Evolutionary conservation across 208 protist genomes (phyloP), one percentile per base, ranked within the genome.

Genomic region (Strigomonas galati): DNA sequence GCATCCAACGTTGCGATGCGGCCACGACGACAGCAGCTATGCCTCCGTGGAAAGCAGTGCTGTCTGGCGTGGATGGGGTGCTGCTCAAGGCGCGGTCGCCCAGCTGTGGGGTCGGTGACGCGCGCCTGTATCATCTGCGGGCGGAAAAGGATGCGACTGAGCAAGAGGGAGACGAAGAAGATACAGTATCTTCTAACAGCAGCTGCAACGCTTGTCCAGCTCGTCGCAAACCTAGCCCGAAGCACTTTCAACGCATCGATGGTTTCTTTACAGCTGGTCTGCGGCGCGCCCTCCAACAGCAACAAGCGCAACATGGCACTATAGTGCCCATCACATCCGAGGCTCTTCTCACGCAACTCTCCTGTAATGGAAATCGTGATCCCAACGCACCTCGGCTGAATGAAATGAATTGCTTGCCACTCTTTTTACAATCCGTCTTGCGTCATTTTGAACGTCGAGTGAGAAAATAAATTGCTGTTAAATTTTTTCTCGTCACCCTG

Each of bases 71-170:
- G 6, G 84, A 95, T 61, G 89, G 82, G 0, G 81, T 82, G 52
- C 17, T 95, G 24, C 78, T 92, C 9, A 95, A 95, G 66, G 70
- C 85, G 0, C 75, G 74, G 51, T 95, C 89, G 19, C 89, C 89
- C 6, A 91, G 82, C 69, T 95, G 89, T 52, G 89, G 89, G 0
- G 82, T 93, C 3, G 53, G 51, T 0, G 89, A 95, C 61, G 89
- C 86, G n/a, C 72, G 84, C 0, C 51, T 85, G 0, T 95, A 93
- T 65, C 48, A 28, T 3, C 19, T 26, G 27, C 14, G 12, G 35
- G 58, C 24, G 35, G 44, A 23, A 23, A 40, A 12, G 1, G 56
- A 66, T 48, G 24, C 32, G 0, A 0, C 52, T 27, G n/a, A n/a
- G n/a, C n/a, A n/a, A n/a, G n/a, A n/a, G n/a, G n/a, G n/a, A n/a